Percentiles rank a stretch among this genome's conserved stretches.
Conservation (phyloP, 1,284 basidiomycete genomes). For the Fomes fomentarius region DNA sequence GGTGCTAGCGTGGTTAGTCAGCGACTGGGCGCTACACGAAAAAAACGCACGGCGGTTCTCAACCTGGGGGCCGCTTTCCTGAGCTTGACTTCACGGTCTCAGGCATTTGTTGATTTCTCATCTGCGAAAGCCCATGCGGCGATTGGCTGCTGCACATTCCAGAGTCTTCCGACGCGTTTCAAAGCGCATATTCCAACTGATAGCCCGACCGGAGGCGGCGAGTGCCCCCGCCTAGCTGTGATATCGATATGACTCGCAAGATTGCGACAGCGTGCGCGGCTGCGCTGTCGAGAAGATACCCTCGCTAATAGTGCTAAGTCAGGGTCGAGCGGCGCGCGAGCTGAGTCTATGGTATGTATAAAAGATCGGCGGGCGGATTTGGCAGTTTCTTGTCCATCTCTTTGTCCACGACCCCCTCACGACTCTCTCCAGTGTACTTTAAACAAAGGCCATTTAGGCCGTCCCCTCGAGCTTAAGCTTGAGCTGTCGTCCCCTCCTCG, state of each 20-base stretch:
- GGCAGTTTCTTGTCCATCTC: background rate
- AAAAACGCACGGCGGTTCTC: no score
- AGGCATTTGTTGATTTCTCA: no score
- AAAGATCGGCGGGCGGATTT: background rate
- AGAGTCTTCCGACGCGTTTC: background rate
- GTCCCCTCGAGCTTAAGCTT: background rate
- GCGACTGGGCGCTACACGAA: no score
- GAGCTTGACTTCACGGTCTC: no score
- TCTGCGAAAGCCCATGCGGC: no score
- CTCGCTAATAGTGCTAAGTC: no score
- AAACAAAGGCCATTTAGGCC: background rate
- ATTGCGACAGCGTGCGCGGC: background rate
- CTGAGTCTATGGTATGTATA: no score
- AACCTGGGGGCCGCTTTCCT: no score
- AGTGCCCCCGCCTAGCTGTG: background rate
- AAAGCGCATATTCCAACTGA: background rate
- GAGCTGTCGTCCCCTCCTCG: background rate
- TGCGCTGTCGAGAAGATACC: no score
- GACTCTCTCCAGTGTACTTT: background rate
- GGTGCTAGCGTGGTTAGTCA: no score
- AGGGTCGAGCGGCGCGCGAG: no score
- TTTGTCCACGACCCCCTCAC: conserved; percentile 4
- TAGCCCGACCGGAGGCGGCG: background rate
- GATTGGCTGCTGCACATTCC: background rate
- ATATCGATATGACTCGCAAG: background rate